Base-by-base conservation (phyloP, 2,329 filamentous ascomycete genomes). In the Sodiomyces alkalinus region DNA sequence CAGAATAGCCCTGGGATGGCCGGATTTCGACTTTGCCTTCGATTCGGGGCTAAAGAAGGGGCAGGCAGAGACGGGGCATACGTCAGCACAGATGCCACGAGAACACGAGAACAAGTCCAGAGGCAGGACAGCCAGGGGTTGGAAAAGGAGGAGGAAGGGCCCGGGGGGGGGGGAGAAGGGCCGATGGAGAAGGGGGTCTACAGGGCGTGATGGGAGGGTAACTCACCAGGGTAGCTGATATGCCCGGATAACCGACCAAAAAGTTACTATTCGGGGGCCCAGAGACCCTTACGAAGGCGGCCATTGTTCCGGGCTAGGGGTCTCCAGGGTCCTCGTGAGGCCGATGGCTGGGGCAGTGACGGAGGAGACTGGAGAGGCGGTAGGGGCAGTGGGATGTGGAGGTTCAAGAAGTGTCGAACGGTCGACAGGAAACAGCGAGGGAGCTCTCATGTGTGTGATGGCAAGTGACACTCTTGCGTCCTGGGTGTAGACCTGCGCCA, bases 11-110 rank as follows among this genome's bases (percentile, higher is more conserved):
- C 37, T 77, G 67, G 30, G 74, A 75, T 22, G 90, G 90, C 35
- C 90, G 74, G 44, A 98, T 90, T 59, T 96, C 90, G 49, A 98
- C 90, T 51, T 90, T 92, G 44, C 90, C 90, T 64, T 94, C 87
- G 58, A 98, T 87, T 49, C 90, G 80, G 46, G 90, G 90, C 83
- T 94, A 47, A 14, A 27, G 39, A 31, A 39, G 25, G 21, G 14
- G 23, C 15, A 10, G n/a, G 20, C 10, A 11, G 6, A 8, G 20
- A 22, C 20, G 6, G 20, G 11, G 20, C 20, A 22, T 8, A 13
- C 11, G 20, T n/a, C 6, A 22, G 14, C 7, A 22, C 20, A 22
- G 7, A 23, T n/a, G n/a, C n/a, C n/a, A n/a, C n/a, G n/a, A n/a
- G n/a, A n/a, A n/a, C n/a, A n/a, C n/a, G n/a, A n/a, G n/a, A n/a